A percentile compares a stretch with the other conserved stretches of the same genome.
Evolutionary conservation across 495 filamentous ascomycete species (phyloP).

Genomic region (Penicillium cinerascens): DNA sequence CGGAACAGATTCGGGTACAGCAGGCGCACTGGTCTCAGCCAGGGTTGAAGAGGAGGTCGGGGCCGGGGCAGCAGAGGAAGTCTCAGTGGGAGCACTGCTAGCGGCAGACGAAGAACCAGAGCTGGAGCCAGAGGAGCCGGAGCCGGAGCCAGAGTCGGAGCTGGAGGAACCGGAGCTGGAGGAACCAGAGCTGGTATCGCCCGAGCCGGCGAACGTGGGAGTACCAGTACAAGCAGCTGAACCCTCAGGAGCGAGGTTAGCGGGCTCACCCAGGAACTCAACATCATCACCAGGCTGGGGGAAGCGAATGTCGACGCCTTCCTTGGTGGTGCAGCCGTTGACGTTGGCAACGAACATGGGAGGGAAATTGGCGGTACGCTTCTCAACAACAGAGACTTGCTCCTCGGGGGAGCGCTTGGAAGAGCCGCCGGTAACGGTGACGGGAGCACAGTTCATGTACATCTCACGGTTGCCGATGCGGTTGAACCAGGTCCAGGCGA

Average conservation of each 20-base stretch:
- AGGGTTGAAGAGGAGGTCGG: conserved; percentile 19
- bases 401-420: conserved; percentile 37
- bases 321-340: conserved; percentile 56
- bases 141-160: conserved; percentile 2
- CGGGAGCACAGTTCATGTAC: conserved; percentile 90
- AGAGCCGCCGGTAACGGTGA: conserved; percentile 56
- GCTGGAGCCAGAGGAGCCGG: conserved; percentile 13
- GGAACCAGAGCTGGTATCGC: conserved; percentile 13
- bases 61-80: conserved; percentile 24
- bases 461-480: conserved; percentile 82
- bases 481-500: conserved; percentile 95
- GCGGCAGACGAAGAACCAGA: conserved; percentile 9
- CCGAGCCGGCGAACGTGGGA: conserved; percentile 27
- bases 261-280: conserved; percentile 20
- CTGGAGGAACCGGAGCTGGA: conserved; percentile 4
- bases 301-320: conserved; percentile 58
- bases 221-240: conserved; percentile 31
- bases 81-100: conserved; percentile 11
- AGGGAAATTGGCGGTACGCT: conserved; percentile 53
- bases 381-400: conserved; percentile 20
- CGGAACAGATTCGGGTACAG: conserved; percentile 12
- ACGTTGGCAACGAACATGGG: conserved; percentile 81
- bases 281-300: conserved; percentile 71
- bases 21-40: conserved; percentile 4
- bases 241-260: conserved; percentile 28